Percentiles rank a stretch among this genome's conserved stretches.
Evolutionary conservation across 139 green algal species (phyloP).

Genomic region (Haematococcus lacustris): DNA sequence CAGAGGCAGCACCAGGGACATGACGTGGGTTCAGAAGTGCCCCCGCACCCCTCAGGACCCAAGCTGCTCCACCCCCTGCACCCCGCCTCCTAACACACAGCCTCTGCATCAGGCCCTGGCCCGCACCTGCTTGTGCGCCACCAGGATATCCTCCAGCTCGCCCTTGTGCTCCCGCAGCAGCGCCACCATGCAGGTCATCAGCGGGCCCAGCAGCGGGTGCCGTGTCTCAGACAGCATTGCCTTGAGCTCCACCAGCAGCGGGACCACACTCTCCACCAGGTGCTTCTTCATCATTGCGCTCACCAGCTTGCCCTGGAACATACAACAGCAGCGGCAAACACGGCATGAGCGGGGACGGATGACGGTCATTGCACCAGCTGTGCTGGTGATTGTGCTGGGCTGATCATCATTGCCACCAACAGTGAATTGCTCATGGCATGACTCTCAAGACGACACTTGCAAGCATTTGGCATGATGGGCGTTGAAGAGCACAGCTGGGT

Average conservation of each 20-base stretch:
- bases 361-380: neutral
- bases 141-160: conserved; percentile 83
- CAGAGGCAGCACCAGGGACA: neutral
- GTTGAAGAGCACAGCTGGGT: too few relatives aligned
- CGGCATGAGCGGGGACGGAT: neutral
- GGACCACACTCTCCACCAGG: conserved; percentile 74
- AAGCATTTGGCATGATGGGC: too few relatives aligned
- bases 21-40: neutral
- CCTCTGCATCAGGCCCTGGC: neutral
- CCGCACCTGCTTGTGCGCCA: conserved; percentile 56
- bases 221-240: too few relatives aligned
- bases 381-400: too few relatives aligned
- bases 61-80: neutral
- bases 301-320: conserved; percentile 53
- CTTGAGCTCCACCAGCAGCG: conserved; percentile 67
- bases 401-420: too few relatives aligned
- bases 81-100: neutral
- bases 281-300: conserved; percentile 80
- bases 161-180: conserved; percentile 78
- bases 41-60: too few relatives aligned
- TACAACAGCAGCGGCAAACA: neutral
- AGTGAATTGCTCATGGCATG: too few relatives aligned
- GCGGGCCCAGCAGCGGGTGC: conserved; percentile 60
- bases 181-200: conserved; percentile 53
- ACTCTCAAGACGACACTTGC: too few relatives aligned